A percentile compares a stretch with the other conserved stretches of the same genome.
Evolutionary conservation across 1,284 basidiomycete species (phyloP).

Genomic region (Marasmius sp.): DNA sequence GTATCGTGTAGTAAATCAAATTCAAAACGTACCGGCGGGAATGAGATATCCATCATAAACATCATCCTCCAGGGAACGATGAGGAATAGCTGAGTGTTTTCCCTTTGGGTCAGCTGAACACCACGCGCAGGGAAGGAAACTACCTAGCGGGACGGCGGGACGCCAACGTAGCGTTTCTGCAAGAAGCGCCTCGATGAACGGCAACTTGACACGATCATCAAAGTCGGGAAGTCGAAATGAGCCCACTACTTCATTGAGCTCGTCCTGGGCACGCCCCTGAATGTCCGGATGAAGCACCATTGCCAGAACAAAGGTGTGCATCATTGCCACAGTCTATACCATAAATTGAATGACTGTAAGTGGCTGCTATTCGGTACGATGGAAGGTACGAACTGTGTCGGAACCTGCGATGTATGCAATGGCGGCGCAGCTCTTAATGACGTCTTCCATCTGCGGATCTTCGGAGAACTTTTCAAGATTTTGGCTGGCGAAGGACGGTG

Average conservation of each 20-base stretch:
- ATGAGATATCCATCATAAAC: neutral
- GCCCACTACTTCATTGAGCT: conserved; percentile 2
- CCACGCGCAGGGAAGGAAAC: neutral
- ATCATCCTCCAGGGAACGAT: neutral
- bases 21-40: neutral
- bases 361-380: neutral
- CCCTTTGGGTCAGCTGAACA: neutral
- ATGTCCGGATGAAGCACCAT: conserved; percentile 2
- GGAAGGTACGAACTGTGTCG: neutral
- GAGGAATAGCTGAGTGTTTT: neutral
- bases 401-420: neutral
- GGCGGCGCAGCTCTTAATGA: neutral
- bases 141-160: neutral
- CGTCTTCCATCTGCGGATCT: neutral
- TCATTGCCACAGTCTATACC: neutral
- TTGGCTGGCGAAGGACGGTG: neutral
- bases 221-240: neutral
- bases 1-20: neutral
- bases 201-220: neutral
- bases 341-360: too few species aligned
- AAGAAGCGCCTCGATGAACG: conserved; percentile 1
- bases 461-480: neutral
- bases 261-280: neutral
- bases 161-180: conserved; percentile 1
- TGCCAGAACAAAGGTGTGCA: neutral